phyloP scores from a whole-genome alignment of 306 rosid genomes.

The Dalbergia oliveri region DNA sequence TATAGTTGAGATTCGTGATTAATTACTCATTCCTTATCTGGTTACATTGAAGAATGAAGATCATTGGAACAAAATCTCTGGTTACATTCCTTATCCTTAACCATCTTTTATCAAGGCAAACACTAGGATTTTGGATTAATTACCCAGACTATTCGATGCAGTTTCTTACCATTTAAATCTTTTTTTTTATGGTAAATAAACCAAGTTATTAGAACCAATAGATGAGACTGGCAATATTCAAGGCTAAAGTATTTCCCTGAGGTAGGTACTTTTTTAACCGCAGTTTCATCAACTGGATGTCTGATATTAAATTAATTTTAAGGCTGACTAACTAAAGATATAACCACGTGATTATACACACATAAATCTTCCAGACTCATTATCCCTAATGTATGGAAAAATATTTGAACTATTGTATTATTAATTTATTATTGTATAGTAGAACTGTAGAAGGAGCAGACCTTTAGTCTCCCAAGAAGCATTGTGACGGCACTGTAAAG shows the following conservation, averaged over 20 bases:
- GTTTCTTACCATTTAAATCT: too few species aligned
- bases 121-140: too few species aligned
- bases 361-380: constrained; percentile 5
- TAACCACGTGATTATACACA: background rate
- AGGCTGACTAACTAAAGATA: background rate
- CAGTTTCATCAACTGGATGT: background rate
- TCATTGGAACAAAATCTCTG: too few species aligned
- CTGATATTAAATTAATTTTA: background rate
- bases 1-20: too few species aligned
- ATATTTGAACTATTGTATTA: constrained; percentile 1
- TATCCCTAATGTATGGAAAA: constrained; percentile 21
- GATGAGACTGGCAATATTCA: background rate
- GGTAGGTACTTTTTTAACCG: background rate
- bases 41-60: too few species aligned
- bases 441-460: constrained; percentile 30
- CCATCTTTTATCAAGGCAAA: constrained; percentile 6
- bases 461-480: constrained; percentile 99
- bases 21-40: too few species aligned
- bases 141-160: too few species aligned
- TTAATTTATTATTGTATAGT: too few species aligned
- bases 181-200: too few species aligned
- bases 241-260: background rate
- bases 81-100: background rate
- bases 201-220: constrained; percentile 1
- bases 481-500: constrained; percentile 86